Conservation (phyloP, 2,329 filamentous ascomycete species). For the Colletotrichum noveboracense region DNA sequence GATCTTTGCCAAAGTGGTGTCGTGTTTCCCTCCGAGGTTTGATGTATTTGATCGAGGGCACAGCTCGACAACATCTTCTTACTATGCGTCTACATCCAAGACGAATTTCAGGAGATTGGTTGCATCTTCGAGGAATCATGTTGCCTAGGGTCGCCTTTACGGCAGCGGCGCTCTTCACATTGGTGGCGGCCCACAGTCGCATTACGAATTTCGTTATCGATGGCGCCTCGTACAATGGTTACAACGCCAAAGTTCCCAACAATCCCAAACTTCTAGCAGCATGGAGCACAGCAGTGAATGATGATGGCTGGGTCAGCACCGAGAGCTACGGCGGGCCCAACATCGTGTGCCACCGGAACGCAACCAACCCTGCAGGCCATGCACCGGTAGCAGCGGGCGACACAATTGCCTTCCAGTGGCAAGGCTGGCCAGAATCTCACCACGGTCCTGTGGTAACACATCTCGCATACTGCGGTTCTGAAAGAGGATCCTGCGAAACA, state of each 20-base stretch:
- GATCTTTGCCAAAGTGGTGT: neutral
- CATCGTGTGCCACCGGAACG: constrained; percentile 68
- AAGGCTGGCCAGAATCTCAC: constrained; percentile 61
- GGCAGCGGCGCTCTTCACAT: neutral
- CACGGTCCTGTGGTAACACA: constrained; percentile 47
- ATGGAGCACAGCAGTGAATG: constrained; percentile 56
- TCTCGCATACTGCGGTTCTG: constrained; percentile 36
- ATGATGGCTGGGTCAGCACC: constrained; percentile 58
- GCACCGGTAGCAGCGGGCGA: constrained; percentile 63
- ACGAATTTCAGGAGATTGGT: neutral
- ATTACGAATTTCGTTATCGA: constrained; percentile 43
- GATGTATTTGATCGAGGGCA: neutral
- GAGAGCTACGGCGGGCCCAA: constrained; percentile 50
- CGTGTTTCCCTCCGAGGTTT: neutral
- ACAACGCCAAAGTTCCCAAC: constrained; percentile 30
- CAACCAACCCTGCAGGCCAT: constrained; percentile 52
- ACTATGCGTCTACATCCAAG: neutral
- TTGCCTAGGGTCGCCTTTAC: too few relatives aligned
- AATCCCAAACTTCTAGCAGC: constrained; percentile 43
- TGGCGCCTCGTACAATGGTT: constrained; percentile 50
- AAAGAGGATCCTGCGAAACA: constrained; percentile 40
- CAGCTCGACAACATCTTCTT: neutral
- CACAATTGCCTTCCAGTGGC: constrained; percentile 65
- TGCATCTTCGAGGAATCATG: neutral
- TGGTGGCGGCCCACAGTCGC: constrained; percentile 30